Base-by-base conservation (phyloP, 1,284 basidiomycete genomes). In the Rhodotorula sp. region DNA sequence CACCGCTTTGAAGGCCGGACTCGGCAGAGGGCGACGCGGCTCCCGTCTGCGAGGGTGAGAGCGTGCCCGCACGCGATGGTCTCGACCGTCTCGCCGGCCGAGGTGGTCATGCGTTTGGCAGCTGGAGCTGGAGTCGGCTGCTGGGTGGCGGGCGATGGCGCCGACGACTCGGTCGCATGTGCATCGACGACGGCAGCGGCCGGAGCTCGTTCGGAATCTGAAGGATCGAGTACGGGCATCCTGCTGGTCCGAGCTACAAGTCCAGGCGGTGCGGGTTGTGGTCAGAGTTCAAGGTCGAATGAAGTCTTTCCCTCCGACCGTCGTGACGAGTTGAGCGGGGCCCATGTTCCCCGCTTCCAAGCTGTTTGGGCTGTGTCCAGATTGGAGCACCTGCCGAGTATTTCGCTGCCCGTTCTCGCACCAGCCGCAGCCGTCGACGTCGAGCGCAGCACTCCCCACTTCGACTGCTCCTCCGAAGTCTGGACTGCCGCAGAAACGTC, bases 291-390 rank as follows among this genome's bases (percentile, higher is more conserved):
- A 16, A 7, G 15, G 23, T 19, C 43, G 14, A 3, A n/a, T 3
- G 2, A 31, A 14, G 8, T 21, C 28, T 28, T 28, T 8, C 54
- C 23, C 34, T 31, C 26, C 43, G 21, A 21, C n/a, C 15, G 15
- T 15, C 15, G 16, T 5, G 19, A 26, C 4, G 21, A 19, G 18
- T 16, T 4, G 6, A n/a, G 2, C 7, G 5, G 10, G 10, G 21
- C 8, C 1, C 38, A 91, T 92, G 90, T 91, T 92, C 79, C 84
- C 88, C 16, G 82, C 85, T 1, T 79, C 84, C 12, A 83, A 84
- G 16, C 83, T 89, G 18, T 91, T 92, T 79, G 83, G 83, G 31
- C 80, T 81, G 5, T 92, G 90, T 82, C 90, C 90, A 19, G 84
- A 87, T 47, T 79, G 72, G 71, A 66, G 78, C 31, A 71, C 58